Evolutionary conservation across 2,329 filamentous ascomycete species (phyloP).

Genomic region (Capronia americana): DNA sequence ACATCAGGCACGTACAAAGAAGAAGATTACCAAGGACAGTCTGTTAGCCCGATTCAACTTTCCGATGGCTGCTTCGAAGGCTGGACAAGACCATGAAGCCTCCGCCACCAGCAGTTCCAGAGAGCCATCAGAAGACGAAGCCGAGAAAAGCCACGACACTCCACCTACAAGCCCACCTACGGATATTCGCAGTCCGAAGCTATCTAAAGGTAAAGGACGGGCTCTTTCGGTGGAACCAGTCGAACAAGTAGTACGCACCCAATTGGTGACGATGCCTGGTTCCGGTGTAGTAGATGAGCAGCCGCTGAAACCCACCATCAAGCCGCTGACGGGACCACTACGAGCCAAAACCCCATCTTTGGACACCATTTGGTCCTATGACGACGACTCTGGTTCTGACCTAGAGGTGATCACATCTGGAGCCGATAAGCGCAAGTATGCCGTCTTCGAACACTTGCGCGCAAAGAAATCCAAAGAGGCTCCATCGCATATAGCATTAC

Average conservation of each 20-base stretch:
- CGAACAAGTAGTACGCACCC: constrained; percentile 3
- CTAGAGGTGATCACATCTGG: constrained; percentile 66
- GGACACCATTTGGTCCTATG: background rate
- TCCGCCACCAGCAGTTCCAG: constrained; percentile 59
- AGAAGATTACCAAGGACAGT: constrained; percentile 83
- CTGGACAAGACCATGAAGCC: constrained; percentile 39
- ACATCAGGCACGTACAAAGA: constrained; percentile 88
- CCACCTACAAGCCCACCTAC: constrained; percentile 72
- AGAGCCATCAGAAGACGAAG: constrained; percentile 52
- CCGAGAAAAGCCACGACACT: constrained; percentile 60
- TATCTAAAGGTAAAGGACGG: constrained; percentile 69
- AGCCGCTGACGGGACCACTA: constrained; percentile 20
- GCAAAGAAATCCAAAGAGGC: constrained; percentile 67
- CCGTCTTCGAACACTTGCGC: constrained; percentile 74
- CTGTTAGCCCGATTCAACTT: constrained; percentile 87
- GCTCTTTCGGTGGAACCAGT: constrained; percentile 44
- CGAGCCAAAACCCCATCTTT: background rate
- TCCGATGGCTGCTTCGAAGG: constrained; percentile 36
- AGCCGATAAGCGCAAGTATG: constrained; percentile 51
- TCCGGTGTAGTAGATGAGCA: background rate
- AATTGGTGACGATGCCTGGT: background rate
- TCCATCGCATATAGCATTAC: constrained; percentile 70
- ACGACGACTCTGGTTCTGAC: constrained; percentile 54
- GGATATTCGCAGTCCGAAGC: constrained; percentile 20
- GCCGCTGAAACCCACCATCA: constrained; percentile 13